Conservation (phyloP, 2,329 filamentous ascomycete species). For the Cladosporium colombiae region DNA sequence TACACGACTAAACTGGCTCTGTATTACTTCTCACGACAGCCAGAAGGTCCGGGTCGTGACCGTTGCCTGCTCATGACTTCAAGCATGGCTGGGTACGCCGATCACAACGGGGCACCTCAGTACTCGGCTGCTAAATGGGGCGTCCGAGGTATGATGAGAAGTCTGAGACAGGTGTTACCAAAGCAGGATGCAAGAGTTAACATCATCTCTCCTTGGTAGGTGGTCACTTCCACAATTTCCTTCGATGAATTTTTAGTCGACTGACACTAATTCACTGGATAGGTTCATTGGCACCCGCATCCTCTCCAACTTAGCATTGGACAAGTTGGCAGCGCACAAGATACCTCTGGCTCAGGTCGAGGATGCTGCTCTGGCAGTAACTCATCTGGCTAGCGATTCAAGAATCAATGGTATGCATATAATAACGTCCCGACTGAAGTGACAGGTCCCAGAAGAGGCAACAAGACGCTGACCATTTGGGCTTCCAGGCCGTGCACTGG, state of each 20-base stretch:
- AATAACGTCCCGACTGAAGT: background rate
- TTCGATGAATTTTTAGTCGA: background rate
- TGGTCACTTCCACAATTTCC: background rate
- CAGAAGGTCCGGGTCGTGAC: constrained; percentile 39
- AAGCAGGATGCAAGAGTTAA: constrained; percentile 51
- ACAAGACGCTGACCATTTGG: background rate
- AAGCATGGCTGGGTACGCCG: constrained; percentile 52
- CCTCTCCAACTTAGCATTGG: constrained; percentile 25
- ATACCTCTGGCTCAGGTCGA: constrained; percentile 28
- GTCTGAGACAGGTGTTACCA: constrained; percentile 39
- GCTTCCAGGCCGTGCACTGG: constrained; percentile 27
- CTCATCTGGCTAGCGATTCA: constrained; percentile 28
- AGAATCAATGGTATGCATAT: constrained; percentile 27
- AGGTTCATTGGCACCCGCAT: constrained; percentile 33
- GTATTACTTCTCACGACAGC: constrained; percentile 40
- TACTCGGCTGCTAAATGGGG: constrained; percentile 48
- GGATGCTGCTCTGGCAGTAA: constrained; percentile 28
- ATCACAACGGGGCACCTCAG: constrained; percentile 41
- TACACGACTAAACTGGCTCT: constrained; percentile 40
- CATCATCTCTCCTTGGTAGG: constrained; percentile 37
- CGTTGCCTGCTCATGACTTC: constrained; percentile 54
- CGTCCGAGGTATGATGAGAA: constrained; percentile 46
- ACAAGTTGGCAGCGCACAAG: constrained; percentile 21
- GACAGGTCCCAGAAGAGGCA: background rate
- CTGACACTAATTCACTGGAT: background rate